These are phyloP conservation scores for Cystobasidium slooffiae DNA, from an alignment of 1,284 basidiomycete genomes.

Conservation along the genomic window DNA sequence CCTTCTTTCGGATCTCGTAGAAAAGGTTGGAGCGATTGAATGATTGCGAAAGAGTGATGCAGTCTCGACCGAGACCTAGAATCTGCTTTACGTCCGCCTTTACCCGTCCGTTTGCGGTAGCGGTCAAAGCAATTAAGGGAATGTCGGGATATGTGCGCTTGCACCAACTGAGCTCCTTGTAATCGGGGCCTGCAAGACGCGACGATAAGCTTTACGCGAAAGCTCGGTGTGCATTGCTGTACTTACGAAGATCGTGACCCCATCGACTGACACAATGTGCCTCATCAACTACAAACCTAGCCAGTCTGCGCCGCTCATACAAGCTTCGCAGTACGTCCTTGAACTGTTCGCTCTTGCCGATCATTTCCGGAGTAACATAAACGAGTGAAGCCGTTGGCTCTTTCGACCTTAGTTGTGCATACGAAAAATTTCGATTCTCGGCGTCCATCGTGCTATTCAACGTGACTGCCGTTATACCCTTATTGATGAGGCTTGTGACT, in stretches of 20 bases:
- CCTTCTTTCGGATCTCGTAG: slow-evolving; percentile 73
- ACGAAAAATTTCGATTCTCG: slow-evolving; percentile 57
- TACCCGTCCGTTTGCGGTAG: slow-evolving; percentile 81
- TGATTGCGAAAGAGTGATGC: slow-evolving; percentile 72
- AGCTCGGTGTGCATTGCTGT: background rate
- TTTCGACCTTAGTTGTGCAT: slow-evolving; percentile 60
- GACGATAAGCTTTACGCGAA: background rate
- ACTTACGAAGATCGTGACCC: slow-evolving; percentile 59
- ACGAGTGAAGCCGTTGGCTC: slow-evolving; percentile 65
- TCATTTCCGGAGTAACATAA: slow-evolving; percentile 93
- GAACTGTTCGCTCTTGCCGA: slow-evolving; percentile 66
- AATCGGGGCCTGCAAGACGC: slow-evolving; percentile 54
- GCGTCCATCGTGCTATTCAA: slow-evolving; percentile 68
- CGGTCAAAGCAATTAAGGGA: slow-evolving; percentile 95
- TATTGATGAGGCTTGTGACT: slow-evolving; percentile 70
- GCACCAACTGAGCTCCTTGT: slow-evolving; percentile 66
- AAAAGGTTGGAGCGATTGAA: slow-evolving; percentile 91
- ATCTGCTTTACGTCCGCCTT: slow-evolving; percentile 76
- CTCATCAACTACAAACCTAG: slow-evolving; percentile 93
- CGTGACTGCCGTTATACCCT: slow-evolving; percentile 69
- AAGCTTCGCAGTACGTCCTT: slow-evolving; percentile 66
- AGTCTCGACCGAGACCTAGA: slow-evolving; percentile 66
- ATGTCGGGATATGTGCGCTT: slow-evolving; percentile 74
- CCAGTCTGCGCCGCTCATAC: slow-evolving; percentile 66
- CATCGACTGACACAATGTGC: slow-evolving; percentile 72